A percentile compares a stretch with the other conserved stretches of the same genome.
Evolutionary conservation across 805 yeast species (phyloP).

Genomic region (Candida pseudofarinosa): DNA sequence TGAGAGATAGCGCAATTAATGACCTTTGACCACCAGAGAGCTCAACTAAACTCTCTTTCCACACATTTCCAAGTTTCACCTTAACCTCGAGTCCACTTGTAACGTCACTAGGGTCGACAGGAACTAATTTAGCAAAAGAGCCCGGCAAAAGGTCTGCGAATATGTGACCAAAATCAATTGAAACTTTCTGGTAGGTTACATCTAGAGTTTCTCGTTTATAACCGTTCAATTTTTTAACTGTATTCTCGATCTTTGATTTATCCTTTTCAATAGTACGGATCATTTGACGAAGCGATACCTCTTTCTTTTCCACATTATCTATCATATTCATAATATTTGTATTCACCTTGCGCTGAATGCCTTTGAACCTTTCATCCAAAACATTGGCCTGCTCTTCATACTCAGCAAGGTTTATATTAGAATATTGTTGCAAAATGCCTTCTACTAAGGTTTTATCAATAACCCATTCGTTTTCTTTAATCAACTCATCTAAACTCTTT

Average conservation of each 20-base stretch:
- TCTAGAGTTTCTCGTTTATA: conserved; percentile 80
- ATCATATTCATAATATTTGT: conserved; percentile 86
- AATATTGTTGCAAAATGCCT: conserved; percentile 56
- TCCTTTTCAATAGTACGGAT: conserved; percentile 85
- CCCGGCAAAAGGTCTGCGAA: conserved; percentile 87
- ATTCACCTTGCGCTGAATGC: conserved; percentile 78
- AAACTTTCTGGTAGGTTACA: conserved; percentile 82
- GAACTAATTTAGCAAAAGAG: conserved; percentile 84
- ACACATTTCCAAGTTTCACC: conserved; percentile 84
- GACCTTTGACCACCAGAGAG: conserved; percentile 97
- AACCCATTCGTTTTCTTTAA: conserved; percentile 69
- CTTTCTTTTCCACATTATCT: conserved; percentile 88
- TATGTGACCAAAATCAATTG: conserved; percentile 83
- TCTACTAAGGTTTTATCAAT: conserved; percentile 55
- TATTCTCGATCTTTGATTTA: conserved; percentile 82
- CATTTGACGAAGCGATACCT: conserved; percentile 69
- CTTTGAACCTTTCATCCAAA: conserved; percentile 56
- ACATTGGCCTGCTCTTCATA: conserved; percentile 54
- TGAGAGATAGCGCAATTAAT: conserved; percentile 84
- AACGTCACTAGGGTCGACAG: conserved; percentile 74
- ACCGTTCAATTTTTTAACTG: conserved; percentile 76
- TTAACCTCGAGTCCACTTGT: conserved; percentile 88
- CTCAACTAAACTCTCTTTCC: conserved; percentile 96
- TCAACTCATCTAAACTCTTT: conserved; percentile 39
- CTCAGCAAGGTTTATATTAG: conserved; percentile 59